Evolutionary conservation across 306 rosid species (phyloP).

Genomic region (Quercus glauca): DNA sequence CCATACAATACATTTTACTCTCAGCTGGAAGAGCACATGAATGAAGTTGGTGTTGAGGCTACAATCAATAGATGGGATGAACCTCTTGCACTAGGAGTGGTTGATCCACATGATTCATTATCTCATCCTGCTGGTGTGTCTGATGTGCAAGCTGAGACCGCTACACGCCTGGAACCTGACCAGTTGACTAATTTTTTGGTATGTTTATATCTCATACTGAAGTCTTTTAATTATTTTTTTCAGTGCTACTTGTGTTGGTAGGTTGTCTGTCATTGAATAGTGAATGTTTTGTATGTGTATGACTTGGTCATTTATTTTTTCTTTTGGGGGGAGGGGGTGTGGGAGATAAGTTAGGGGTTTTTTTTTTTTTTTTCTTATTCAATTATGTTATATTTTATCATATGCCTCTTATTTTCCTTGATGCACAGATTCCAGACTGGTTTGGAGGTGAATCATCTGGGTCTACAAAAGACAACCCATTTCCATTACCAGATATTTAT

Average conservation of each 20-base stretch:
- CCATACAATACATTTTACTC: slow-evolving; percentile 92
- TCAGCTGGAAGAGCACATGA: slow-evolving; percentile 83
- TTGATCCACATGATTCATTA: slow-evolving; percentile 96
- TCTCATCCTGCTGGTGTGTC: slow-evolving; percentile 98
- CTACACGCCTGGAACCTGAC: slow-evolving; percentile 65
- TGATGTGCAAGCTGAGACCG: slow-evolving; percentile 89
- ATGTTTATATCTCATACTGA: slow-evolving; percentile 6
- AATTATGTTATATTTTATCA: slow-evolving; percentile 7
- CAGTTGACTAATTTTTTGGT: slow-evolving; percentile 90
- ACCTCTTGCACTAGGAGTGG: slow-evolving; percentile 72
- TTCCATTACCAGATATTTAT: slow-evolving; percentile 73
- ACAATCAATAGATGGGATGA: slow-evolving; percentile 81
- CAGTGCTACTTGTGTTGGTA: not conserved
- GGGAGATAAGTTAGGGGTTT: not conserved
- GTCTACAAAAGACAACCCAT: slow-evolving; percentile 77
- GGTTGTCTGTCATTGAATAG: not conserved
- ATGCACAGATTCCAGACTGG: slow-evolving; percentile 84
- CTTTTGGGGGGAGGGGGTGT: not conserved
- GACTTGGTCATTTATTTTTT: not conserved
- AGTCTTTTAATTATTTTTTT: not conserved
- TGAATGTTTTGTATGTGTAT: not conserved
- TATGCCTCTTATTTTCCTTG: slow-evolving; percentile 16
- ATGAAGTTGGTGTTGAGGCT: slow-evolving; percentile 77
- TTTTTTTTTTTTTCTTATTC: not conserved
- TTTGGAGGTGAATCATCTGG: slow-evolving; percentile 61